These are phyloP conservation scores for Fraxinus cuspidata DNA, from an alignment of 257 asterid species.

Conservation along the genomic window DNA sequence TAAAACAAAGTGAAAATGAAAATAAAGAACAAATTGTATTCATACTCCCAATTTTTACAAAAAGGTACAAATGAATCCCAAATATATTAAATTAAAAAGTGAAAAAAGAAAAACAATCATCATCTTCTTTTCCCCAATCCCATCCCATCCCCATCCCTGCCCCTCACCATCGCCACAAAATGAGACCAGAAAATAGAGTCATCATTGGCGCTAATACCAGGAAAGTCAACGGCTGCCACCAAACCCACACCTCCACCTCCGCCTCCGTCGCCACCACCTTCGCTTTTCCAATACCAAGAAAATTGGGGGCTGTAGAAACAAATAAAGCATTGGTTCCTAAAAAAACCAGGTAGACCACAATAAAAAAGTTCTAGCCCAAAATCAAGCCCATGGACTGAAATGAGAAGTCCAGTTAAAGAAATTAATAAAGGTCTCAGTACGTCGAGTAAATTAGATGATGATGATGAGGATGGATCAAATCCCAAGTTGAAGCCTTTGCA, in stretches of 20 bases:
- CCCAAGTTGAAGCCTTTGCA: conserved; percentile 91
- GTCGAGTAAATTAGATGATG: conserved; percentile 42
- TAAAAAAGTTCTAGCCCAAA: conserved; percentile 40
- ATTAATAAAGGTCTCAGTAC: conserved; percentile 30
- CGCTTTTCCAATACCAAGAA: conserved; percentile 38
- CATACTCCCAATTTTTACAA: no score
- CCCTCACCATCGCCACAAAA: no score
- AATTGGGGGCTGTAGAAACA: conserved; percentile 37
- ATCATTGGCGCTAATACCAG: no score
- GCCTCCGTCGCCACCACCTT: conserved; percentile 24
- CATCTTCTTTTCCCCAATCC: no score
- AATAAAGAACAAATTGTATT: no score
- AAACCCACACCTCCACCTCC: conserved; percentile 54
- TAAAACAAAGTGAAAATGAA: no score
- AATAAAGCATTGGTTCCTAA: conserved; percentile 32
- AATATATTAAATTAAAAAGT: no score
- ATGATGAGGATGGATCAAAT: conserved; percentile 57
- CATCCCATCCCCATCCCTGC: no score
- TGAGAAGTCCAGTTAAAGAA: conserved; percentile 35
- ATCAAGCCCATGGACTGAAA: conserved; percentile 35
- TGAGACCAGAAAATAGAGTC: no score
- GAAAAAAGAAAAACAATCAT: no score
- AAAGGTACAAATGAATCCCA: no score
- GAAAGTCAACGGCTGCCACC: no score
- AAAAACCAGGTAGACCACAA: conserved; percentile 30